Evolutionary conservation across 176 grass and related monocot genomes (phyloP).

Genomic region (Raddia distichophylla): DNA sequence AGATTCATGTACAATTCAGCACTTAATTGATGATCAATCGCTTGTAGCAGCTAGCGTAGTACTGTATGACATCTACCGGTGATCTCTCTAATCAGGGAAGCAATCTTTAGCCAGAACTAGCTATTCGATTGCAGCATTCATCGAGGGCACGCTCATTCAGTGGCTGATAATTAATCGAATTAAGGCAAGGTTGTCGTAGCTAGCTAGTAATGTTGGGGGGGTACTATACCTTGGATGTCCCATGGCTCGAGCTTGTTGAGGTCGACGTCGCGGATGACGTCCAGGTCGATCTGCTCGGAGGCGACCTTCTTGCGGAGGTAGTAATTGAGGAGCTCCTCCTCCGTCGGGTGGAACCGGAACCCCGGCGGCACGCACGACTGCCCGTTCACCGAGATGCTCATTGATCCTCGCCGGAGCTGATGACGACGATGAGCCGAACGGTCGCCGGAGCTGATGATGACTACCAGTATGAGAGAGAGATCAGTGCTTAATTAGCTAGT

Average conservation of each 20-base stretch:
- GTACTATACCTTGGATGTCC: constrained; percentile 86
- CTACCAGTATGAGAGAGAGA: too few relatives aligned
- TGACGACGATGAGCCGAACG: too few relatives aligned
- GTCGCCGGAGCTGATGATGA: too few relatives aligned
- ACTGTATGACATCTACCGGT: neutral
- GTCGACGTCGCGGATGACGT: constrained; percentile 96
- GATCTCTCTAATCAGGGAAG: neutral
- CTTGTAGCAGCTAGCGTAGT: neutral
- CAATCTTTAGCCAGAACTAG: neutral
- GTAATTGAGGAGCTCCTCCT: constrained; percentile 96
- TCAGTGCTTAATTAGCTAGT: too few relatives aligned
- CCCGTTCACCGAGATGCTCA: constrained; percentile 98
- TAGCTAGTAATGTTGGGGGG: neutral
- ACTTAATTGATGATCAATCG: neutral
- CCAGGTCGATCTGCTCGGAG: constrained; percentile 90
- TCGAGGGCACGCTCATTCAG: neutral
- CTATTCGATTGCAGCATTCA: neutral
- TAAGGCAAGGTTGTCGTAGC: too few relatives aligned
- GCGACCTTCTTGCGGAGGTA: constrained; percentile 93
- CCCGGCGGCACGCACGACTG: constrained; percentile 96
- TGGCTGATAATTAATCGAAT: neutral
- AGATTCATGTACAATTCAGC: neutral
- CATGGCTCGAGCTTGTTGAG: constrained; percentile 99
- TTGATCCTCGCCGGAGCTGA: neutral
- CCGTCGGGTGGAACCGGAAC: constrained; percentile 97